These are phyloP conservation scores for Raffaelea arxii DNA, from an alignment of 2,329 filamentous ascomycete genomes.

Conservation along the genomic window DNA sequence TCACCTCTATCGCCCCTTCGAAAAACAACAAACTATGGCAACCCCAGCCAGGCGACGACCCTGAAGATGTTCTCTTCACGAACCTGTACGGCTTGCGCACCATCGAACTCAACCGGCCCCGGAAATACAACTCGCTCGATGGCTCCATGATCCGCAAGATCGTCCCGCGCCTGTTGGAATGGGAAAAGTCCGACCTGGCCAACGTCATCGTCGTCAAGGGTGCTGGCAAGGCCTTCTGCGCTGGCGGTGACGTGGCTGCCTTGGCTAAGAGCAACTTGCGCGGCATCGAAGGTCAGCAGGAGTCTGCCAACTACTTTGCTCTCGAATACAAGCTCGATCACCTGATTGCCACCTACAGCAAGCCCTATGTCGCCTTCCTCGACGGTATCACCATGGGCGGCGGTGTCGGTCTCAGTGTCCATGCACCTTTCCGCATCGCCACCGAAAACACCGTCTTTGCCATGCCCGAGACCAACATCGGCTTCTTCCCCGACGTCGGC, in stretches of 20 bases:
- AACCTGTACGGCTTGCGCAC: constrained; percentile 82
- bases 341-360: constrained; percentile 83
- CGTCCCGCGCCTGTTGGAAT: constrained; percentile 77
- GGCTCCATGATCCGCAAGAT: constrained; percentile 95
- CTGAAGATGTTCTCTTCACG: constrained; percentile 88
- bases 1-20: too few relatives aligned
- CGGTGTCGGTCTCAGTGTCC: constrained; percentile 85
- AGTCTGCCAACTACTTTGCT: constrained; percentile 77
- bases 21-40: constrained; percentile 33
- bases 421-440: constrained; percentile 92
- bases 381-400: constrained; percentile 98
- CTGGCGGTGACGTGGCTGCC: constrained; percentile 79
- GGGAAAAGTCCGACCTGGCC: constrained; percentile 89
- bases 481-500: constrained; percentile 97
- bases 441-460: constrained; percentile 93
- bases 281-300: constrained; percentile 59
- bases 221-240: constrained; percentile 78
- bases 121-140: constrained; percentile 86
- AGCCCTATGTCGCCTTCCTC: constrained; percentile 92
- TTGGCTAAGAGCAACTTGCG: constrained; percentile 66
- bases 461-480: constrained; percentile 97
- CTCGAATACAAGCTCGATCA: constrained; percentile 97
- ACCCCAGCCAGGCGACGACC: constrained; percentile 58
- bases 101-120: constrained; percentile 87
- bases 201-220: constrained; percentile 92